These are phyloP conservation scores for Ceratocystis papillata DNA, from an alignment of 2,329 filamentous ascomycete species.

Conservation along the genomic window DNA sequence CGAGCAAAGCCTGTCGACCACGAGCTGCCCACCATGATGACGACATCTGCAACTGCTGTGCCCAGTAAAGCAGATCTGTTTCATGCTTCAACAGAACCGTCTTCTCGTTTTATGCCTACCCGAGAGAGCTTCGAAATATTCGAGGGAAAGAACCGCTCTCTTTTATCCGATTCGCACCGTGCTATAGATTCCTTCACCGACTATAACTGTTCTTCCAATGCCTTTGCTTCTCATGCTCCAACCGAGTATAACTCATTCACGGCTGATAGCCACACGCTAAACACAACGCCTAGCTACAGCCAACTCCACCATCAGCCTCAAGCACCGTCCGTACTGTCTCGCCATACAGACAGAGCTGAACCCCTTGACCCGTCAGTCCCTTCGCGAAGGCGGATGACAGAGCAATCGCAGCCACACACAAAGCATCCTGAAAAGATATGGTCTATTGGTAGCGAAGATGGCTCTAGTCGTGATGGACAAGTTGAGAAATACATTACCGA, in stretches of 20 bases:
- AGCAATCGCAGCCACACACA: constrained; percentile 24
- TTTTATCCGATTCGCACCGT: constrained; percentile 2
- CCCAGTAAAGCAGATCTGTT: constrained; percentile 30
- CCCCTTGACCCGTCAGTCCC: background rate
- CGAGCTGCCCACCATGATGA: constrained; percentile 23
- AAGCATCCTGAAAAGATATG: constrained; percentile 48
- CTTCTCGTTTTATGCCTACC: constrained; percentile 33
- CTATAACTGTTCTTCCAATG: constrained; percentile 16
- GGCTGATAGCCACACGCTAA: background rate
- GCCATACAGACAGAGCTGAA: constrained; percentile 10
- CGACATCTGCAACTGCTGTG: constrained; percentile 20
- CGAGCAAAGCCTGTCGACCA: constrained; percentile 14
- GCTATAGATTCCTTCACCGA: constrained; percentile 17
- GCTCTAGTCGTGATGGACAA: constrained; percentile 39
- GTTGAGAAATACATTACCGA: constrained; percentile 56
- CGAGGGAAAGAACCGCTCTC: constrained; percentile 14
- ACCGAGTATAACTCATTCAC: constrained; percentile 16
- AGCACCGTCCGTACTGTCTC: constrained; percentile 6
- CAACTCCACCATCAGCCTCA: constrained; percentile 8
- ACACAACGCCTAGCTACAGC: background rate
- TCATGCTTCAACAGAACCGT: constrained; percentile 32
- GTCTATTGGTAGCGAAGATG: constrained; percentile 47
- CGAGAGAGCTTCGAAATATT: constrained; percentile 24
- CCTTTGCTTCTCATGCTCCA: constrained; percentile 12
- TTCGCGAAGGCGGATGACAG: constrained; percentile 12